Evolutionary conservation across 2,329 filamentous ascomycete species (phyloP), one percentile per base, ranked within the genome.

Genomic region (Fusarium beomiforme): DNA sequence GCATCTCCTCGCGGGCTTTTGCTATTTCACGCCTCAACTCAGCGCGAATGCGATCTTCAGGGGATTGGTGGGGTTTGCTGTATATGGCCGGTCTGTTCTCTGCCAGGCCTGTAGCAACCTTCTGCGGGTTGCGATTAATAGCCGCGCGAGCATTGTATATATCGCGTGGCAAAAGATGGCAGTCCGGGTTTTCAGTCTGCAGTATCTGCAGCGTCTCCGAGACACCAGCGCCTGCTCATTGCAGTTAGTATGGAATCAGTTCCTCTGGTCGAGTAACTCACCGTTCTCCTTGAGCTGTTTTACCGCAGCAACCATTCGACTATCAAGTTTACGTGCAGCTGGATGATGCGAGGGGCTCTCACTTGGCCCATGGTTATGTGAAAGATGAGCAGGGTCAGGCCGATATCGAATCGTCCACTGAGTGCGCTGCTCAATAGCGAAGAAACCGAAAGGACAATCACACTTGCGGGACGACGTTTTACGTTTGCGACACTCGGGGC

Each of bases 381-480:
- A 79, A 42, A 91, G 80, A 75, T 91, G 89, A 55, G 83, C 76
- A 9, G 83, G 79, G 67, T 91, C 87, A 4, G 89, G 89, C 8
- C 89, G 86, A 75, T 91, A 91, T 56, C 89, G 85, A 63, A 91
- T 87, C 1, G 88, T 89, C 89, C 89, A 91, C 72, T 91, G 88
- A 1, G 88, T 90, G 64, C 89, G 84, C 75, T 91, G 88, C 78
- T 91, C 89, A 41, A 91, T 89, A 59, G 89, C 89, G 70, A 91
- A 91, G 78, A 91, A 91, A n/a, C 89, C 89, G 77, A 91, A 91
- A 33, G 88, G 88, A 69, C 89, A 91, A 72, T 91, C 89, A 74
- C 89, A 91, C 75, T 91, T 91, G 47, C 89, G 85, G n/a, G 89
- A 91, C 12, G 89, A 90, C 2, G 89, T 91, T 76, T 89, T 90